These are phyloP conservation scores for Pleomassaria siparia DNA, from an alignment of 2,329 filamentous ascomycete genomes.

Conservation along the genomic window DNA sequence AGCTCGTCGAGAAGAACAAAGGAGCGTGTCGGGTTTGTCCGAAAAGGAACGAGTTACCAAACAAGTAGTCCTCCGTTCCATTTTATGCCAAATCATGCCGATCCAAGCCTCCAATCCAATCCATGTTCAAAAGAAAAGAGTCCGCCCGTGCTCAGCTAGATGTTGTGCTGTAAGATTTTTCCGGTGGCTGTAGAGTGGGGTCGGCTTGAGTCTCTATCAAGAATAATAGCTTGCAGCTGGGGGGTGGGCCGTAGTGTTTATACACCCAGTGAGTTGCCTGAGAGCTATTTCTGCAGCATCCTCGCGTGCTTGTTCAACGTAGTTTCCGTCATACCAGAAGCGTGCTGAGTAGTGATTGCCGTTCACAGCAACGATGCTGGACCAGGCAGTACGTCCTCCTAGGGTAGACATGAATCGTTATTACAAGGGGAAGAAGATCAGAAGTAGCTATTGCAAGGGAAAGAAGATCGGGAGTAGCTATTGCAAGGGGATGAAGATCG, in stretches of 20 bases:
- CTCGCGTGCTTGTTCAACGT: slow-evolving; percentile 37
- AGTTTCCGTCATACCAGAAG: slow-evolving; percentile 42
- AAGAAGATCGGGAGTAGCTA: background rate
- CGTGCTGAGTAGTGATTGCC: slow-evolving; percentile 29
- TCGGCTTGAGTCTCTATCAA: too few species aligned
- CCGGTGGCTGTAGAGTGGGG: too few species aligned
- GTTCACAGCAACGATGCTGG: slow-evolving; percentile 30
- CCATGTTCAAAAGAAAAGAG: too few species aligned
- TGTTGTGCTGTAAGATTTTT: too few species aligned
- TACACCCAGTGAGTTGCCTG: slow-evolving; percentile 23
- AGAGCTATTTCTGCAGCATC: slow-evolving; percentile 40
- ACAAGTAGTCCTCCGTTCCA: too few species aligned
- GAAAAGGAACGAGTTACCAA: too few species aligned
- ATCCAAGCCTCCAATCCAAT: too few species aligned
- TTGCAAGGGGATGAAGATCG: background rate
- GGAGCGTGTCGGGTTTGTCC: too few species aligned
- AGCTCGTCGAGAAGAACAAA: too few species aligned
- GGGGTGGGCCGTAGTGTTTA: slow-evolving; percentile 18
- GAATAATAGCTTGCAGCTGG: slow-evolving; percentile 28
- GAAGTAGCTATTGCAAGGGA: too few species aligned
- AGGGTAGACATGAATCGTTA: background rate
- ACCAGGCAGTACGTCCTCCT: slow-evolving; percentile 44
- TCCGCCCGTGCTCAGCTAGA: too few species aligned
- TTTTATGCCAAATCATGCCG: too few species aligned
- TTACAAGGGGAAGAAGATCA: background rate